These are phyloP conservation scores for Reticulascus tulasneorum DNA, from an alignment of 2,329 filamentous ascomycete species.

Conservation along the genomic window DNA sequence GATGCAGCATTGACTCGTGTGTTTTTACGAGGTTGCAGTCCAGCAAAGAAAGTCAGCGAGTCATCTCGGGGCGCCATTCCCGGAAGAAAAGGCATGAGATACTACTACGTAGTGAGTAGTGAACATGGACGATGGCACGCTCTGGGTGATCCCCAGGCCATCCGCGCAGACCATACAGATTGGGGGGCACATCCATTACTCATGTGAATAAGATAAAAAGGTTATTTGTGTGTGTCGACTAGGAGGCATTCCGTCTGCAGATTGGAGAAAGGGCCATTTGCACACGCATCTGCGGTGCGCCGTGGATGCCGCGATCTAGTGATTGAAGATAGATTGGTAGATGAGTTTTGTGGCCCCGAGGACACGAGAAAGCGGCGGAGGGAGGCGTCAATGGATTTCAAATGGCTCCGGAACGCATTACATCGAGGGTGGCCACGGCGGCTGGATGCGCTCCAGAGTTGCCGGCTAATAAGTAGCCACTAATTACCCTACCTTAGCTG, in stretches of 20 bases:
- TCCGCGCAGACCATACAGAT: too few relatives aligned
- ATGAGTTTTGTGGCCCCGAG: too few relatives aligned
- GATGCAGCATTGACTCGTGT: conserved; percentile 9
- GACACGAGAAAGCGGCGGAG: conserved; percentile 1
- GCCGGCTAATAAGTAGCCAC: neutral
- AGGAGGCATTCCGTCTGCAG: conserved; percentile 7
- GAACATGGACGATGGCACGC: conserved; percentile 2
- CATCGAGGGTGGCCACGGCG: too few relatives aligned
- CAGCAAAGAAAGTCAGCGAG: too few relatives aligned
- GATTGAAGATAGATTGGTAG: too few relatives aligned
- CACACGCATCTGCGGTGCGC: conserved; percentile 10
- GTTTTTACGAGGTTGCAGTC: too few relatives aligned
- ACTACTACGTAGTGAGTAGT: conserved; percentile 3
- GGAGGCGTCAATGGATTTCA: conserved; percentile 1
- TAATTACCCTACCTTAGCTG: too few relatives aligned
- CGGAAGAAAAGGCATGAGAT: too few relatives aligned
- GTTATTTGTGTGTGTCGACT: conserved; percentile 9
- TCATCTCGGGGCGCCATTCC: too few relatives aligned
- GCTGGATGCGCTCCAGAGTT: conserved; percentile 1
- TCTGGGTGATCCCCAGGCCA: too few relatives aligned
- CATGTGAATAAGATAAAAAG: neutral
- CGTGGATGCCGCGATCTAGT: conserved; percentile 10
- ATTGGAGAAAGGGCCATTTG: conserved; percentile 11
- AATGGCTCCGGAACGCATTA: too few relatives aligned
- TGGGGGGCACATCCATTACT: conserved; percentile 4